Conservation (phyloP, 1,284 basidiomycete genomes). For the Ustilago loliicola region DNA sequence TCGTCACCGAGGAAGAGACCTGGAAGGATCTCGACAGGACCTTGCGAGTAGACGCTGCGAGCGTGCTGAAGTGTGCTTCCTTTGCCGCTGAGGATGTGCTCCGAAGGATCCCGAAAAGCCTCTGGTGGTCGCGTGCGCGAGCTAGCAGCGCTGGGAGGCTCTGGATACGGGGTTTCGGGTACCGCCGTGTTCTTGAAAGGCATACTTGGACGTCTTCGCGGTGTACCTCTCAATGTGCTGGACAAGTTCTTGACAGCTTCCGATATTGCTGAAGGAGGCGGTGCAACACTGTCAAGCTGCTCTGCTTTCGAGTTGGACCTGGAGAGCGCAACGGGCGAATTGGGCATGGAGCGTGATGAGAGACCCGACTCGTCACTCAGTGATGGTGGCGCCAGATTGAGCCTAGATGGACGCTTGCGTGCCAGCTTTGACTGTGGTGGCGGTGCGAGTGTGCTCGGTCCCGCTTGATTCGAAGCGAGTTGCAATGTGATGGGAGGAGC, state of each 20-base stretch:
- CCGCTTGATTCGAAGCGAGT: slow-evolving; percentile 11
- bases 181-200: slow-evolving; percentile 42
- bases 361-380: slow-evolving; percentile 25
- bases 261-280: slow-evolving; percentile 20
- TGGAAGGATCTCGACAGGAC: slow-evolving; percentile 89
- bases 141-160: slow-evolving; percentile 35
- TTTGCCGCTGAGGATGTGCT: slow-evolving; percentile 64
- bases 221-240: slow-evolving; percentile 64
- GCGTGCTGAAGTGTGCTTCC: slow-evolving; percentile 66
- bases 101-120: slow-evolving; percentile 61
- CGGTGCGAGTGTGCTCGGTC: slow-evolving; percentile 20
- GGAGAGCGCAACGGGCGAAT: slow-evolving; percentile 37
- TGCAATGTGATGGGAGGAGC: slow-evolving; percentile 23
- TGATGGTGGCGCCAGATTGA: slow-evolving; percentile 42
- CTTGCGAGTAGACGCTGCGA: slow-evolving; percentile 77
- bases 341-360: slow-evolving; percentile 55
- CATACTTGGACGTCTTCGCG: slow-evolving; percentile 61
- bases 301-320: slow-evolving; percentile 30
- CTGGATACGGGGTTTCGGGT: slow-evolving; percentile 15
- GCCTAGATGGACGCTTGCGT: slow-evolving; percentile 50
- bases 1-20: slow-evolving; percentile 93
- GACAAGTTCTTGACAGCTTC: slow-evolving; percentile 57
- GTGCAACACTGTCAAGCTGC: slow-evolving; percentile 8
- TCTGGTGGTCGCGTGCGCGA: slow-evolving; percentile 52
- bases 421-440: slow-evolving; percentile 21